A percentile compares a stretch with the other conserved stretches of the same genome.
phyloP scores from a whole-genome alignment of 2,329 filamentous ascomycete species.

The Neonectria coccinea region DNA sequence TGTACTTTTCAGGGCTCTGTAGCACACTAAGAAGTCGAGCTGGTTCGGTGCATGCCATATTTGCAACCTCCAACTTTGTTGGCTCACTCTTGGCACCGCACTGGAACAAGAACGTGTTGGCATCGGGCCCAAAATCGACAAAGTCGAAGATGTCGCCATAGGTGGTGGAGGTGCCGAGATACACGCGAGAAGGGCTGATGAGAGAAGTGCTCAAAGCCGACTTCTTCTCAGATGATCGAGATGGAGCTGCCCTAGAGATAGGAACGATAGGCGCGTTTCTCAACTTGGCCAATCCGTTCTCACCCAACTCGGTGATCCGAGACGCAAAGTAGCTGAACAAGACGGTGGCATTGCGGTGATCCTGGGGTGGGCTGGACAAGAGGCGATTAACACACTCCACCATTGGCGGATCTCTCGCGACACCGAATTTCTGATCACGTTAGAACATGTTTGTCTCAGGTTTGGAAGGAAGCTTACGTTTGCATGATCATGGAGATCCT shows the following conservation, averaged over 20 bases:
- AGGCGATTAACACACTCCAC: conserved; percentile 80
- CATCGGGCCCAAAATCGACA: conserved; percentile 89
- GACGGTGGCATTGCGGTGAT: conserved; percentile 72
- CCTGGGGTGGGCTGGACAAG: conserved; percentile 77
- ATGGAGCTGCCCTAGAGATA: conserved; percentile 56
- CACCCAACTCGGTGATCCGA: conserved; percentile 78
- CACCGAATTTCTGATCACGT: conserved; percentile 76
- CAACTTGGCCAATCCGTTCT: conserved; percentile 69
- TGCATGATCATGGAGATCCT: conserved; percentile 83
- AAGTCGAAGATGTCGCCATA: conserved; percentile 97
- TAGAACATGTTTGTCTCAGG: conserved; percentile 10
- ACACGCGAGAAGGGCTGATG: conserved; percentile 79
- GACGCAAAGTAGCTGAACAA: conserved; percentile 88
- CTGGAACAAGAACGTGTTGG: conserved; percentile 88
- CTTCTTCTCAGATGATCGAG: conserved; percentile 59
- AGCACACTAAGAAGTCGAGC: conserved; percentile 83
- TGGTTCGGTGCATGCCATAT: conserved; percentile 85
- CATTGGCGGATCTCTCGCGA: conserved; percentile 84
- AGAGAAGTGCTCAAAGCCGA: conserved; percentile 46
- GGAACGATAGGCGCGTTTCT: conserved; percentile 79
- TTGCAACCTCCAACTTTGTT: conserved; percentile 85
- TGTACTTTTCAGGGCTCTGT: conserved; percentile 85
- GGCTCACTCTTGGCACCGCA: conserved; percentile 94
- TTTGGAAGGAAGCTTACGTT: conserved; percentile 53
- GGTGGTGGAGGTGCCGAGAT: conserved; percentile 76